Evolutionary conservation across 1,284 basidiomycete genomes (phyloP).

Genomic region (Sparassis latifolia): DNA sequence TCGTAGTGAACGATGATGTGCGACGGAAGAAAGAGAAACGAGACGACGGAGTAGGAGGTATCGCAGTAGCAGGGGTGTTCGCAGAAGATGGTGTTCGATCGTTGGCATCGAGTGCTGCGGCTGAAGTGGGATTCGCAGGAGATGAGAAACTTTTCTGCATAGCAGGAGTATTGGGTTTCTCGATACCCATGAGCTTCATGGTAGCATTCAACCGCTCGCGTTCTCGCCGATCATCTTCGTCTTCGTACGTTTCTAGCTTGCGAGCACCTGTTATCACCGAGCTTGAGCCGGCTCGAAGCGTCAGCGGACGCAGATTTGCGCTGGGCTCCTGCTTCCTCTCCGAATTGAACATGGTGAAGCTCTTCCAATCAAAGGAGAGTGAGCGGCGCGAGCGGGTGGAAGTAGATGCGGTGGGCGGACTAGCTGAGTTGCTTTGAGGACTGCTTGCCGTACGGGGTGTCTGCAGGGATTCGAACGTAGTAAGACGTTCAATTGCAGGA

Average conservation of each 20-base stretch:
- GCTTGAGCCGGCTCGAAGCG: constrained; percentile 55
- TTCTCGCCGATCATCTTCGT: constrained; percentile 82
- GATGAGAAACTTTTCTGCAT: constrained; percentile 39
- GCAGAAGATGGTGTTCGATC: constrained; percentile 23
- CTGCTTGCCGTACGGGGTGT: constrained; percentile 23
- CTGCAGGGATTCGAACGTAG: constrained; percentile 31
- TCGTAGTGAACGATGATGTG: constrained; percentile 24
- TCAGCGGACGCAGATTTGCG: constrained; percentile 61
- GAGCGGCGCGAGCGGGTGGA: constrained; percentile 58
- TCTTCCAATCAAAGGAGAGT: constrained; percentile 76
- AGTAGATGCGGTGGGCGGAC: constrained; percentile 18
- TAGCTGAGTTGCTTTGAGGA: constrained; percentile 21
- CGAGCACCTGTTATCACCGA: constrained; percentile 56
- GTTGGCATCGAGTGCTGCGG: constrained; percentile 10
- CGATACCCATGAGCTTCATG: constrained; percentile 90
- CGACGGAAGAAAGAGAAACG: constrained; percentile 71
- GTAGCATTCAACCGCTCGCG: constrained; percentile 80
- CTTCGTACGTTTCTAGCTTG: constrained; percentile 75
- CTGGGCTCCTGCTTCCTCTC: constrained; percentile 53
- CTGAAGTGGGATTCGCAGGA: constrained; percentile 23
- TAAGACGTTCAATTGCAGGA: constrained; percentile 27
- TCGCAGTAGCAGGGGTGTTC: constrained; percentile 4
- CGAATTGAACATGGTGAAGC: constrained; percentile 60
- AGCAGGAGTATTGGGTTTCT: constrained; percentile 42
- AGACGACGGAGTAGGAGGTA: constrained; percentile 21